Conservation (phyloP, 352 stramenopile species). For the Pythium guiyangense region DNA sequence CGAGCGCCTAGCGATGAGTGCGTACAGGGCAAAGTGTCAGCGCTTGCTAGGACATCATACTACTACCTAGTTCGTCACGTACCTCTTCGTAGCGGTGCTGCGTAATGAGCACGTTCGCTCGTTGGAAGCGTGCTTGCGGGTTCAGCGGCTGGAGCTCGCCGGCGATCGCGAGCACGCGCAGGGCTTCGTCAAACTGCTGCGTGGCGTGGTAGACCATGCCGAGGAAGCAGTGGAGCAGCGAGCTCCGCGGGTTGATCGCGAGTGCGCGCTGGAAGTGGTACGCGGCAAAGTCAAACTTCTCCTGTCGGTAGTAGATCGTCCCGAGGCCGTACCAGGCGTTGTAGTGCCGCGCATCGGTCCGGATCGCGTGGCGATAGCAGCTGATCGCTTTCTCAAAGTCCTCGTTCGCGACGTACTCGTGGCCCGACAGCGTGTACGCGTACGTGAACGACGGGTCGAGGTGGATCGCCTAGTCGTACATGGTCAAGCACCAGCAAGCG, state of each 20-base stretch:
- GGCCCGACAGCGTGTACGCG: conserved; percentile 95
- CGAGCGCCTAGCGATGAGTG: conserved; percentile 43
- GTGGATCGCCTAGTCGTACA: conserved; percentile 75
- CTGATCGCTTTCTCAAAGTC: conserved; percentile 97
- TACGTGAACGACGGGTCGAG: conserved; percentile 95
- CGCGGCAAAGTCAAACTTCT: conserved; percentile 97
- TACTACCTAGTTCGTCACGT: neutral
- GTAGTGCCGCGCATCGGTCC: conserved; percentile 90
- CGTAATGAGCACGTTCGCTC: conserved; percentile 92
- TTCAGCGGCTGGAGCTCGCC: conserved; percentile 91
- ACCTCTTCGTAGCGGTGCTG: conserved; percentile 90
- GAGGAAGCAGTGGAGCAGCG: conserved; percentile 93
- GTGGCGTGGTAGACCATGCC: conserved; percentile 94
- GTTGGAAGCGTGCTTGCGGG: conserved; percentile 92
- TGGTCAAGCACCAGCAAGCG: too few species aligned
- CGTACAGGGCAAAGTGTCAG: too few species aligned
- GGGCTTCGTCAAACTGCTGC: conserved; percentile 85
- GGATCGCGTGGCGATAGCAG: conserved; percentile 94
- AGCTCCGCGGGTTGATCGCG: conserved; percentile 93
- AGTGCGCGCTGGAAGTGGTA: conserved; percentile 95
- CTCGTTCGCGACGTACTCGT: conserved; percentile 98
- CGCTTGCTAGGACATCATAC: too few species aligned
- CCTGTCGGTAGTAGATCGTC: conserved; percentile 96
- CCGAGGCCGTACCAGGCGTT: conserved; percentile 92
- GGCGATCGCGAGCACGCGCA: conserved; percentile 87